phyloP scores from a whole-genome alignment of 2,329 filamentous ascomycete species.

The Cytospora piceae region DNA sequence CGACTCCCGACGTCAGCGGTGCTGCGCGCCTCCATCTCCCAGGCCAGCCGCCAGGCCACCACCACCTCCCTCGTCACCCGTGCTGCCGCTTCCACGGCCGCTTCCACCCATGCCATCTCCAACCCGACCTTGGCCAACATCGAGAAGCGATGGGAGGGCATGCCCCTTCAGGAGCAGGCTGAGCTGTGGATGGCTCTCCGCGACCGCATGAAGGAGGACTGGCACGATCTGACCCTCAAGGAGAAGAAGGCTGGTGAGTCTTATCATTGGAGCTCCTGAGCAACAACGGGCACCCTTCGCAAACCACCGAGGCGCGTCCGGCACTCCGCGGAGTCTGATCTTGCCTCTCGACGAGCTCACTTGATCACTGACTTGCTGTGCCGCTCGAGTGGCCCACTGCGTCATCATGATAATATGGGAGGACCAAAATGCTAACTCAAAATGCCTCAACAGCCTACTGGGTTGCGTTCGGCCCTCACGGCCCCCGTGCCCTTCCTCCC shows the following conservation, averaged over 20 bases:
- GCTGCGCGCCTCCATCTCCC: slow-evolving; percentile 51
- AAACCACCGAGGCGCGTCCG: background rate
- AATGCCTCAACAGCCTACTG: slow-evolving; percentile 77
- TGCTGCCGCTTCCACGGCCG: slow-evolving; percentile 65
- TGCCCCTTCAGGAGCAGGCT: slow-evolving; percentile 98
- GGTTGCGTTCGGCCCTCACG: slow-evolving; percentile 97
- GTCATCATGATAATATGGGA: slow-evolving; percentile 25
- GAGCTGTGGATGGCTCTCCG: slow-evolving; percentile 98
- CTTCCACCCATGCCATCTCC: slow-evolving; percentile 88
- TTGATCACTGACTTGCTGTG: slow-evolving; percentile 26
- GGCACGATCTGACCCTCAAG: slow-evolving; percentile 90
- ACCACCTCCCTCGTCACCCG: slow-evolving; percentile 46
- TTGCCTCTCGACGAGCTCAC: slow-evolving; percentile 7
- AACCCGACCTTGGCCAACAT: slow-evolving; percentile 98
- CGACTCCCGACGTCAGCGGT: slow-evolving; percentile 57
- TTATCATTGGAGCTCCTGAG: slow-evolving; percentile 2
- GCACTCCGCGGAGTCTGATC: background rate
- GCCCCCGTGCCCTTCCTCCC: slow-evolving; percentile 80
- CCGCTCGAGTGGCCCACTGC: slow-evolving; percentile 30
- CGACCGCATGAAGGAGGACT: slow-evolving; percentile 98
- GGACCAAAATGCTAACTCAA: slow-evolving; percentile 41
- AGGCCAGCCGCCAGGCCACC: slow-evolving; percentile 44
- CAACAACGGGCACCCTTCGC: background rate
- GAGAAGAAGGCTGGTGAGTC: slow-evolving; percentile 99
- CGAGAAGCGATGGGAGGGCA: slow-evolving; percentile 98